Conservation (phyloP, 1,284 basidiomycete species). For the Amylostereum chailletii region DNA sequence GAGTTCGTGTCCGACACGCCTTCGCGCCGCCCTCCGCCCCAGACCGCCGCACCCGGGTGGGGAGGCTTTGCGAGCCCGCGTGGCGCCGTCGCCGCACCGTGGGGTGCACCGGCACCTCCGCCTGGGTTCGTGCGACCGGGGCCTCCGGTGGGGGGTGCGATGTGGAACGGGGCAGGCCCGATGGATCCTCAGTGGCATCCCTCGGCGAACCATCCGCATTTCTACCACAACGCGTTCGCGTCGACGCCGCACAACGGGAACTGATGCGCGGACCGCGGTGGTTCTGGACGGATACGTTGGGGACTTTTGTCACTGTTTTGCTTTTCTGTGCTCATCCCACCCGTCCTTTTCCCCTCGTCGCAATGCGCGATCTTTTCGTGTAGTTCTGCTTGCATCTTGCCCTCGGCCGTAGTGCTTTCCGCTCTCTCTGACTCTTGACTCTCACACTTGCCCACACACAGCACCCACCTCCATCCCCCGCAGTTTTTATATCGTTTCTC, state of each 20-base stretch:
- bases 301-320: background rate
- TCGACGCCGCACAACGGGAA: slow-evolving; percentile 46
- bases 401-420: too few species aligned
- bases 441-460: too few species aligned
- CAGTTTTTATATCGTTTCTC: too few species aligned
- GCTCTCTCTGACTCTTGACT: too few species aligned
- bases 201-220: slow-evolving; percentile 22
- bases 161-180: slow-evolving; percentile 32
- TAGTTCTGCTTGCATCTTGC: too few species aligned
- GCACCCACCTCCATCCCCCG: too few species aligned
- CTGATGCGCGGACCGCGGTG: slow-evolving; percentile 19
- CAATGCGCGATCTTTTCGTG: too few species aligned
- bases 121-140: slow-evolving; percentile 27
- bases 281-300: slow-evolving; percentile 6
- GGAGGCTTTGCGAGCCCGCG: slow-evolving; percentile 7
- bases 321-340: background rate
- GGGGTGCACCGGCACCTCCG: slow-evolving; percentile 10
- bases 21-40: slow-evolving; percentile 9
- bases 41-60: slow-evolving; percentile 12
- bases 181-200: slow-evolving; percentile 40
- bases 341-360: background rate
- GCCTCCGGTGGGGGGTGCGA: slow-evolving; percentile 25
- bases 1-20: slow-evolving; percentile 54
- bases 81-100: slow-evolving; percentile 3
- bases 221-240: slow-evolving; percentile 39